These are phyloP conservation scores for Pythium biforme DNA, from an alignment of 352 stramenopile species.

Conservation along the genomic window DNA sequence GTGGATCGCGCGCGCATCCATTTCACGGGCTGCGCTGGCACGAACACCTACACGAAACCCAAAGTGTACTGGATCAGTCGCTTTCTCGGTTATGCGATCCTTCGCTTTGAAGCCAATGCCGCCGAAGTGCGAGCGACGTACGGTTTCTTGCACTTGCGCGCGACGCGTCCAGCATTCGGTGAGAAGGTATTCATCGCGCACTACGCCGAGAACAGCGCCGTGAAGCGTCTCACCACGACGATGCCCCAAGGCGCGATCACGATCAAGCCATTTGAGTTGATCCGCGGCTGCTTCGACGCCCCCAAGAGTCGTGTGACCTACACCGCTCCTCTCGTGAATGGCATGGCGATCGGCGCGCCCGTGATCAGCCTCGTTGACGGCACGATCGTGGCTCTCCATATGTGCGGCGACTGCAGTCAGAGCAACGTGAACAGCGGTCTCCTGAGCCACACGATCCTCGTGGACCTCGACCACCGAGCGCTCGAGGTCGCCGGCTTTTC, in stretches of 20 bases:
- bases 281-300: conserved; percentile 13
- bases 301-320: conserved; percentile 27
- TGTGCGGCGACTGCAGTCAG: conserved; percentile 10
- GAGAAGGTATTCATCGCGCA: conserved; percentile 33
- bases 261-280: conserved; percentile 1
- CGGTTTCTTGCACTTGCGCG: conserved; percentile 25
- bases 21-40: conserved; percentile 24
- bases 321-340: conserved; percentile 10
- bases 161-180: neutral
- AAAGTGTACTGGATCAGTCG: conserved; percentile 28
- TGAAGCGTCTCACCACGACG: conserved; percentile 20
- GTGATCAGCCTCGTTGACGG: conserved; percentile 5
- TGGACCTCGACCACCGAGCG: conserved; percentile 9
- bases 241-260: conserved; percentile 13
- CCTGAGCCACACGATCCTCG: conserved; percentile 10
- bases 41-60: conserved; percentile 24
- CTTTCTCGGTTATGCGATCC: conserved; percentile 30
- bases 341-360: neutral
- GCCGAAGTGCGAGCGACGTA: conserved; percentile 22
- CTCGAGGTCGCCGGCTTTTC: neutral
- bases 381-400: conserved; percentile 1
- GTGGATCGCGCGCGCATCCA: conserved; percentile 18
- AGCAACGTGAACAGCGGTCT: conserved; percentile 5
- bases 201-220: conserved; percentile 22
- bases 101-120: conserved; percentile 23